Evolutionary conservation across 495 filamentous ascomycete species (phyloP).

Genomic region (Astrocystis sublimbata): DNA sequence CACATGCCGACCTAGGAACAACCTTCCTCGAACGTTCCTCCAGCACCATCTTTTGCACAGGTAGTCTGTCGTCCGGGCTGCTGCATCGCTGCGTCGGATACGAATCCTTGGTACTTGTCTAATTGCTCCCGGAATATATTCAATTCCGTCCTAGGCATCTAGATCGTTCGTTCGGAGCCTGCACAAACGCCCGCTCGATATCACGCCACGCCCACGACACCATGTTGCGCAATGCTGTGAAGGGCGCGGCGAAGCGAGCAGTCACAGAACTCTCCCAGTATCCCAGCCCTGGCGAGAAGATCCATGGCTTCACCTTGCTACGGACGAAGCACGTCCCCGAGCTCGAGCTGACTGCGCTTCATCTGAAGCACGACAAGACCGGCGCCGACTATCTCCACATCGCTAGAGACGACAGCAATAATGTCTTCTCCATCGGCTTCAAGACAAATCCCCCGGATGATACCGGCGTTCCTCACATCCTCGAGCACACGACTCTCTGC

Average conservation of each 20-base stretch:
- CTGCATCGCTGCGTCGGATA: neutral
- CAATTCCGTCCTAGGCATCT: neutral
- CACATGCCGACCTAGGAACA: neutral
- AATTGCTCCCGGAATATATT: neutral
- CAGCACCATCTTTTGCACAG: neutral
- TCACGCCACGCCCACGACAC: slow-evolving; percentile 14
- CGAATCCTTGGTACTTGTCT: neutral
- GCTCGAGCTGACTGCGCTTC: slow-evolving; percentile 85
- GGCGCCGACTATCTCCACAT: slow-evolving; percentile 95
- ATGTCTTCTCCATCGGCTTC: slow-evolving; percentile 98
- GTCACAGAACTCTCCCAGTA: slow-evolving; percentile 70
- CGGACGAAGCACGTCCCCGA: slow-evolving; percentile 90
- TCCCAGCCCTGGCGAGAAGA: slow-evolving; percentile 75
- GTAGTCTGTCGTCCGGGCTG: neutral
- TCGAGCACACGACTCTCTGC: slow-evolving; percentile 95
- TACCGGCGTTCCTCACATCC: slow-evolving; percentile 93
- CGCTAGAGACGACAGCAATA: slow-evolving; percentile 91
- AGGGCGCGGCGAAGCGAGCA: slow-evolving; percentile 59
- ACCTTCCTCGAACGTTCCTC: neutral
- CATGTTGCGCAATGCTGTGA: slow-evolving; percentile 54
- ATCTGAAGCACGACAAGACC: slow-evolving; percentile 88
- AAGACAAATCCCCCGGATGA: slow-evolving; percentile 98
- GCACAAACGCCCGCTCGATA: slow-evolving; percentile 5
- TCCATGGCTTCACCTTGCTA: slow-evolving; percentile 90
- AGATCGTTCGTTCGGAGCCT: neutral